Conservation (phyloP, 441 rosid genomes). For the Manihot esculenta region DNA sequence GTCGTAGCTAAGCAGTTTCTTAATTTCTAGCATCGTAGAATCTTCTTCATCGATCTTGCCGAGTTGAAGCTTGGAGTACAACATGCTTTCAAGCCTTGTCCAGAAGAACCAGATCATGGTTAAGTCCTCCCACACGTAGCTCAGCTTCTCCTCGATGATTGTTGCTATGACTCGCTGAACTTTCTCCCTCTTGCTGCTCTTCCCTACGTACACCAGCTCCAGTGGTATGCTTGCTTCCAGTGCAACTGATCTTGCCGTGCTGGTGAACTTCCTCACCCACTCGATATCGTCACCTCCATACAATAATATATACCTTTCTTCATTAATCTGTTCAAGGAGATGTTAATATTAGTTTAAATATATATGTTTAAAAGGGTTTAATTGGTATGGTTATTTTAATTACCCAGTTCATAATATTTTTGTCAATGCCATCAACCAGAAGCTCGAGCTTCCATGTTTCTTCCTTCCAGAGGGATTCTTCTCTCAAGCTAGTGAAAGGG, state of each 20-base stretch:
- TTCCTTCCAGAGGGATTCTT: constrained; percentile 65
- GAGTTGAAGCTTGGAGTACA: constrained; percentile 59
- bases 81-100: constrained; percentile 75
- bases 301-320: constrained; percentile 65
- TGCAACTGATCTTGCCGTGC: constrained; percentile 40
- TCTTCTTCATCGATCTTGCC: constrained; percentile 47
- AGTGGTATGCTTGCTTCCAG: constrained; percentile 49
- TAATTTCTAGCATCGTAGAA: constrained; percentile 54
- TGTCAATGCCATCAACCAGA: constrained; percentile 60
- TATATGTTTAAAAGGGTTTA: no score
- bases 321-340: constrained; percentile 41
- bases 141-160: constrained; percentile 49
- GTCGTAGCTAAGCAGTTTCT: constrained; percentile 59
- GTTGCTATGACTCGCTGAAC: constrained; percentile 36
- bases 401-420: constrained; percentile 58
- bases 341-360: no score
- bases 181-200: constrained; percentile 56
- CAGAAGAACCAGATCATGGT: constrained; percentile 73
- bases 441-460: constrained; percentile 69
- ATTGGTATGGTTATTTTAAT: no score
- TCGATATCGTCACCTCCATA: constrained; percentile 82
- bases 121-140: constrained; percentile 48
- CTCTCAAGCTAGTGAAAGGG: constrained; percentile 67
- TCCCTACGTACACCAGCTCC: constrained; percentile 76
- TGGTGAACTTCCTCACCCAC: constrained; percentile 63